phyloP scores from a whole-genome alignment of 2,329 filamentous ascomycete species.

The Diaporthe batatas region DNA sequence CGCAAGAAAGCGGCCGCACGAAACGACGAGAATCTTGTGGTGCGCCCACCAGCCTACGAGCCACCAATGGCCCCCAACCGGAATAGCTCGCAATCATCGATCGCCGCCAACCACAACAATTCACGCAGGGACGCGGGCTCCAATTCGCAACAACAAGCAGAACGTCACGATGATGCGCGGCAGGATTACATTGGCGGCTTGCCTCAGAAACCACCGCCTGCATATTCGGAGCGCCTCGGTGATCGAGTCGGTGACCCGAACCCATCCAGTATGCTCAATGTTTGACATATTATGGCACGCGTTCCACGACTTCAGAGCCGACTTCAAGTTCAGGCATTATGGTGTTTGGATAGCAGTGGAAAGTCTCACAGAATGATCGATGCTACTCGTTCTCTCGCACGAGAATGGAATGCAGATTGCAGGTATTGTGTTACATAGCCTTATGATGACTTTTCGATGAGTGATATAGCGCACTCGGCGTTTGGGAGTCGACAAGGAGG shows the following conservation, averaged over 20 bases:
- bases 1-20: not conserved
- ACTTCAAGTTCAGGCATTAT: too few relatives aligned
- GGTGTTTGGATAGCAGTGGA: not conserved
- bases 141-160: not conserved
- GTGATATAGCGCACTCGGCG: not conserved
- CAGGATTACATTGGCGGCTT: not conserved
- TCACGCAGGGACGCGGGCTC: too few relatives aligned
- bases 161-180: not conserved
- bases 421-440: not conserved
- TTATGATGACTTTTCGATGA: not conserved
- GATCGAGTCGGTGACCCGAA: slow-evolving; percentile 13
- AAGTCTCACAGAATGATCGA: too few relatives aligned
- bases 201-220: not conserved
- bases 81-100: too few relatives aligned
- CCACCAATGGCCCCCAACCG: not conserved
- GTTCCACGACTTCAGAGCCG: not conserved
- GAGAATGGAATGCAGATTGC: not conserved
- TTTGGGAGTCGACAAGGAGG: not conserved
- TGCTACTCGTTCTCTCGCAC: not conserved
- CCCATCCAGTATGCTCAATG: slow-evolving; percentile 2
- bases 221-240: not conserved
- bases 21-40: not conserved
- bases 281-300: not conserved
- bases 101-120: too few relatives aligned
- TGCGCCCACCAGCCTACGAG: not conserved